Base-by-base conservation (phyloP, 306 rosid genomes). In the Lathyrus tuberosus region DNA sequence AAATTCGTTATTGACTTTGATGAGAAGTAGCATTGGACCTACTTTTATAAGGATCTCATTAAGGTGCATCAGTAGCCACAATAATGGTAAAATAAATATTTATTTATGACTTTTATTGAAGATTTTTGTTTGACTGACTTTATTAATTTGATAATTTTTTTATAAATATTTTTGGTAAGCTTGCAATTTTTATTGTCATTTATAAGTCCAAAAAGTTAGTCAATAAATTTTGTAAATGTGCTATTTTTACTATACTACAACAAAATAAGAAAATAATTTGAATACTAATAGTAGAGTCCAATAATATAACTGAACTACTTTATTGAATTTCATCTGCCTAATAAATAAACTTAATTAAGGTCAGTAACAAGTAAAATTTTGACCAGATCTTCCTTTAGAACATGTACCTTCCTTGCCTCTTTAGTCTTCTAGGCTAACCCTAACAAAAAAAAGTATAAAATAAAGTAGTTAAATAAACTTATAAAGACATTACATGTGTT, bases 351-450 rank as follows among this genome's bases (percentile, higher is more conserved):
- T 75, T 58, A 75, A 80, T 75, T 58, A 43, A 38, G 31, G 40
- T 30, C 66, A 70, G 48, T 59, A 58, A 70, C 33, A 38, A 10
- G 59, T 53, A 35, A 69, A 40, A 8, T 17, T 57, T 80, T 56
- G 74, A 80, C 66, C 24, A 31, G 24, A 65, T 75, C 69, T 69
- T 66, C 69, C 51, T 57, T 76, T 76, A 37, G 79, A 76, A 80
- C 80, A 80, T 48, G 80, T 70, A 71, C 75, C 79, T 71, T 65
- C 78, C 75, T 79, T 79, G 83, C 48, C 48, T 79, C 58, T 70
- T 53, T 67, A 42, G 71, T 62, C 62, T 71, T 80, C 17, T 35
- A 60, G 51, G 59, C 12, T 15, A 80, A 70, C 80, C 74, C 74
- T 65, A 42, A 66, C 1, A 2, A 61, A 67, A 75, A 71, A 70